Percentiles rank a stretch among this genome's conserved stretches.
These are phyloP conservation scores for Moricandia moricandioides DNA, from an alignment of 345 rosid species.

Conservation along the genomic window DNA sequence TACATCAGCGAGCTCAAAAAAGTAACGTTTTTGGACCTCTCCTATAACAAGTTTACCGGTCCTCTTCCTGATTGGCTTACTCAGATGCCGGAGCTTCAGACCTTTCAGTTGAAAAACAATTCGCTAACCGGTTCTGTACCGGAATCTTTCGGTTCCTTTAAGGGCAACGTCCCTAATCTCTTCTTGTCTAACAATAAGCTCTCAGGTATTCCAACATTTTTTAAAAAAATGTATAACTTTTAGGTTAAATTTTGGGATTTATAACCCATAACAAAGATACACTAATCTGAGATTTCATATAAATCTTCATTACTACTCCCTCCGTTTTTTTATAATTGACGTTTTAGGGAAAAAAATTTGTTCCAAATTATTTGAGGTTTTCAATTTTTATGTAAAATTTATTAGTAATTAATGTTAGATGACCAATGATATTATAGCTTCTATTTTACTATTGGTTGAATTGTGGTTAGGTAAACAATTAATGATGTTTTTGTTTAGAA, in stretches of 20 bases:
- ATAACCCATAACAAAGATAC: no score
- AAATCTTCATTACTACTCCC: no score
- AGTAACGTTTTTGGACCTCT: slow-evolving; percentile 51
- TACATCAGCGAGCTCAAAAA: slow-evolving; percentile 49
- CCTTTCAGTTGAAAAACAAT: slow-evolving; percentile 62
- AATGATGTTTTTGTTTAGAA: no score
- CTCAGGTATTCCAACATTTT: slow-evolving; percentile 36
- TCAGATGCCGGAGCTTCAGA: slow-evolving; percentile 47
- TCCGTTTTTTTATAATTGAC: no score
- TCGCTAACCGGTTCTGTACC: slow-evolving; percentile 57
- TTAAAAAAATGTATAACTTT: not conserved
- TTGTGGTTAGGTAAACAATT: no score
- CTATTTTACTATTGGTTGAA: no score
- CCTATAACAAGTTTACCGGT: slow-evolving; percentile 66
- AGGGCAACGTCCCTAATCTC: slow-evolving; percentile 39
- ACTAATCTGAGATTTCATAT: no score
- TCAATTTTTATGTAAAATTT: no score
- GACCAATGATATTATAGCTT: no score
- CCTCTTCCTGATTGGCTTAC: slow-evolving; percentile 56
- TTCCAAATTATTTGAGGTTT: no score
- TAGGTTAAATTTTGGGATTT: not conserved
- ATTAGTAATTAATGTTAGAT: no score
- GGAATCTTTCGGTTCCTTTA: slow-evolving; percentile 55
- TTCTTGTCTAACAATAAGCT: slow-evolving; percentile 65
- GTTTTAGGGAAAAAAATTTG: no score